A percentile compares a stretch with the other conserved stretches of the same genome.
These are phyloP conservation scores for Colletotrichum musae DNA, from an alignment of 2,329 filamentous ascomycete species.

Conservation along the genomic window DNA sequence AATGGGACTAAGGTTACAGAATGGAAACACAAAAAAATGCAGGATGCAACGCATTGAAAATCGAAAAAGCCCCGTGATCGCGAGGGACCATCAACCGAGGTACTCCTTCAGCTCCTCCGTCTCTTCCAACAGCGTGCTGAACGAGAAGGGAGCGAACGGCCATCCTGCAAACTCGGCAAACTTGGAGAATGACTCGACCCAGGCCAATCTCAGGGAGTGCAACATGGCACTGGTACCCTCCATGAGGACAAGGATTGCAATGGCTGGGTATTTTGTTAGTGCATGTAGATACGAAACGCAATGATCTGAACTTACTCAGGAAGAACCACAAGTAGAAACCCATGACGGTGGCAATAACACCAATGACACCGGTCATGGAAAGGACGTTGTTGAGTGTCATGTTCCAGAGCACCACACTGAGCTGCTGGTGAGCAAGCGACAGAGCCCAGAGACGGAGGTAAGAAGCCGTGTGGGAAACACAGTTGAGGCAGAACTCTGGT, in stretches of 20 bases:
- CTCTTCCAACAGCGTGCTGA: conserved; percentile 87
- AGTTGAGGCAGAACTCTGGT: conserved; percentile 97
- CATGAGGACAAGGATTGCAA: conserved; percentile 87
- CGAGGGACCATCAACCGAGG: conserved; percentile 56
- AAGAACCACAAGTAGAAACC: conserved; percentile 93
- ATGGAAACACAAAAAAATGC: conserved; percentile 20
- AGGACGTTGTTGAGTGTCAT: conserved; percentile 93
- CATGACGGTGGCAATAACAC: conserved; percentile 85
- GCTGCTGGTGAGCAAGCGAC: conserved; percentile 97
- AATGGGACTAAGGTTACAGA: conserved; percentile 41
- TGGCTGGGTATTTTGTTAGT: conserved; percentile 49
- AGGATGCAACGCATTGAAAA: conserved; percentile 23
- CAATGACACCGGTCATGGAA: conserved; percentile 72
- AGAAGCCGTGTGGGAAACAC: conserved; percentile 97
- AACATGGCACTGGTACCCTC: conserved; percentile 97
- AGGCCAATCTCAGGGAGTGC: conserved; percentile 91
- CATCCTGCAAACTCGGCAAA: conserved; percentile 94
- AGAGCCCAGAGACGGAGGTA: conserved; percentile 99
- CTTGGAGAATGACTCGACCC: conserved; percentile 98
- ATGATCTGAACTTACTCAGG: conserved; percentile 64
- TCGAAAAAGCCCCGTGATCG: background rate
- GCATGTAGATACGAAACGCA: background rate
- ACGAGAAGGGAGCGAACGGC: conserved; percentile 91
- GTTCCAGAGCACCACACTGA: conserved; percentile 94
- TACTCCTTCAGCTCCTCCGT: conserved; percentile 75